These are phyloP conservation scores for Cystoderma amianthinum DNA, from an alignment of 768 basidiomycete species.

Conservation along the genomic window DNA sequence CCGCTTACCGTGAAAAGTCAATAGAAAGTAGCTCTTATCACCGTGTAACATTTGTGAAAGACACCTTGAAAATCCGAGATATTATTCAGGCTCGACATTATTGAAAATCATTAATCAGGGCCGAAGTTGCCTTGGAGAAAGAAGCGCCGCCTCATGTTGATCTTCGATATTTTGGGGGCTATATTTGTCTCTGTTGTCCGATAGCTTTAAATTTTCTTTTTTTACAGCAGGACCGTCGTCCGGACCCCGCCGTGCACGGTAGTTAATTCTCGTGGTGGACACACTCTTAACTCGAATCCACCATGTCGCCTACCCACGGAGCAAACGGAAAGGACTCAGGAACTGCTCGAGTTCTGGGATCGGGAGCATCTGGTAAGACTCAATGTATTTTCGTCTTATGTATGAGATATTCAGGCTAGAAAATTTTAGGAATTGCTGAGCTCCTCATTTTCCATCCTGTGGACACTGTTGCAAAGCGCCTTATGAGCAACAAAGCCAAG, in stretches of 20 bases:
- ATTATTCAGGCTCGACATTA: too few species aligned
- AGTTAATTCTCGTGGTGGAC: not conserved
- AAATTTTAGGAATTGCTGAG: conserved; percentile 77
- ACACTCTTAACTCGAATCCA: conserved; percentile 6
- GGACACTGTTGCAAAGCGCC: conserved; percentile 95
- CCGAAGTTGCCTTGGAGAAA: too few species aligned
- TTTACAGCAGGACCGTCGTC: too few species aligned
- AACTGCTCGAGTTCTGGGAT: conserved; percentile 84
- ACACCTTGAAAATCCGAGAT: too few species aligned
- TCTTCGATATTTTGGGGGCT: too few species aligned
- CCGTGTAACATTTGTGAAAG: too few species aligned
- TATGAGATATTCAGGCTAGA: conserved; percentile 2
- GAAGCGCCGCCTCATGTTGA: too few species aligned
- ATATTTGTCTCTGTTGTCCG: conserved; percentile 7
- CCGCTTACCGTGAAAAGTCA: too few species aligned
- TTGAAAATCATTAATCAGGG: too few species aligned
- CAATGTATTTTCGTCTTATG: not conserved
- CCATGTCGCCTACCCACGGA: conserved; percentile 37
- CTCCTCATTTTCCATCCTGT: conserved; percentile 93
- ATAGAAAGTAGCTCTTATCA: too few species aligned
- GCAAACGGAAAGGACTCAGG: conserved; percentile 79
- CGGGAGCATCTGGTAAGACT: conserved; percentile 79
- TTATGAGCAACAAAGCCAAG: conserved; percentile 97
- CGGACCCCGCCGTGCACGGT: not conserved
- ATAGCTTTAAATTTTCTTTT: conserved; percentile 5